These are phyloP conservation scores for Lipomyces yamanashiensis DNA, from an alignment of 805 yeast genomes.

Conservation along the genomic window DNA sequence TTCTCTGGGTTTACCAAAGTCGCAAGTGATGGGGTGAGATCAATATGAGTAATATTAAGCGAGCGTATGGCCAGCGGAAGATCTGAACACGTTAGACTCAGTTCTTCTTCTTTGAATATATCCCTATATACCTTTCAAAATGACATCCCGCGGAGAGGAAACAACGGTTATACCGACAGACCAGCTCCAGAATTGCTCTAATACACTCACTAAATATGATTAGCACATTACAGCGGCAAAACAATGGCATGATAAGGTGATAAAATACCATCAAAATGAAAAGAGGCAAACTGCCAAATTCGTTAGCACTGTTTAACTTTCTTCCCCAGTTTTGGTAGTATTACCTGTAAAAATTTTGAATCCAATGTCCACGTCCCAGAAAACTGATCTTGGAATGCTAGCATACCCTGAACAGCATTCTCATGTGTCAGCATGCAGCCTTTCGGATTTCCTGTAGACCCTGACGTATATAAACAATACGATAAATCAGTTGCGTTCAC, in stretches of 20 bases:
- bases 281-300: slow-evolving; percentile 37
- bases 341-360: slow-evolving; percentile 33
- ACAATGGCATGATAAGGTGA: not conserved
- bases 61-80: slow-evolving; percentile 26
- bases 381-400: slow-evolving; percentile 38
- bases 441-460: slow-evolving; percentile 41
- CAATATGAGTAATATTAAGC: slow-evolving; percentile 38
- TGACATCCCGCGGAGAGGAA: slow-evolving; percentile 37
- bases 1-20: slow-evolving; percentile 83
- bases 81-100: slow-evolving; percentile 18
- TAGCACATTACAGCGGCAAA: no score
- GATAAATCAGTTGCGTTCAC: slow-evolving; percentile 25
- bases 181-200: slow-evolving; percentile 43
- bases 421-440: slow-evolving; percentile 40
- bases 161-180: slow-evolving; percentile 38
- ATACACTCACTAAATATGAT: slow-evolving; percentile 34
- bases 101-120: no score
- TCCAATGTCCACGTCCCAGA: slow-evolving; percentile 23
- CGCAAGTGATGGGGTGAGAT: slow-evolving; percentile 54
- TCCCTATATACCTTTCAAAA: slow-evolving; percentile 25
- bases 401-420: slow-evolving; percentile 40
- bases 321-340: not conserved
- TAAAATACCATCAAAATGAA: slow-evolving; percentile 39
- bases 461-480: slow-evolving; percentile 41
- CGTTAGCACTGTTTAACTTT: not conserved